Evolutionary conservation across 768 basidiomycete genomes (phyloP).

Genomic region (Suillus americanus): DNA sequence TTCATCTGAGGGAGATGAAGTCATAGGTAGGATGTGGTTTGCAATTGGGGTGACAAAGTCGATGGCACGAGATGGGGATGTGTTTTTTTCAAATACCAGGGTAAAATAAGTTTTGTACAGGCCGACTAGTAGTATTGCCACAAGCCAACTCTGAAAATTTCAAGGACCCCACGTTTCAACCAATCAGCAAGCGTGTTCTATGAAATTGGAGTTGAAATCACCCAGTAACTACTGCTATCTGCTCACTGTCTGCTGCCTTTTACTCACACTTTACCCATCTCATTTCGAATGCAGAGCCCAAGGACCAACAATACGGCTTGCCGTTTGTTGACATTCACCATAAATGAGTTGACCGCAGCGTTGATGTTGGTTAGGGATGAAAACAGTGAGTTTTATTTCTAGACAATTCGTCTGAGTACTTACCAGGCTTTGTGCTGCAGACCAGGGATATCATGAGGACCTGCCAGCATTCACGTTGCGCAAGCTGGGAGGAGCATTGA

Average conservation of each 20-base stretch:
- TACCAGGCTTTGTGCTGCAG: neutral
- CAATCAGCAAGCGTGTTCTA: neutral
- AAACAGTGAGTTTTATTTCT: neutral
- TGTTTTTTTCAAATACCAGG: too few relatives aligned
- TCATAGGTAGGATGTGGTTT: too few relatives aligned
- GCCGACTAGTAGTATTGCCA: too few relatives aligned
- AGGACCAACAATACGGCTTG: neutral
- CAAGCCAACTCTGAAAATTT: neutral
- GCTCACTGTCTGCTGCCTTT: too few relatives aligned
- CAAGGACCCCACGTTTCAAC: neutral
- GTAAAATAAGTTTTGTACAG: too few relatives aligned
- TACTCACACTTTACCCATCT: neutral
- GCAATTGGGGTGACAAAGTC: too few relatives aligned
- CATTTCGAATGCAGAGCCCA: neutral
- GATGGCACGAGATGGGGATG: too few relatives aligned
- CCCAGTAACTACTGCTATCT: neutral
- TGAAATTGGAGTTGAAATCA: neutral
- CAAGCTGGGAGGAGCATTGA: neutral
- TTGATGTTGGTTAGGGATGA: neutral
- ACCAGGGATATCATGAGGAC: neutral
- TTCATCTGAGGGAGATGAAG: too few relatives aligned
- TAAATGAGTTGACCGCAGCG: neutral
- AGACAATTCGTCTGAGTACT: neutral
- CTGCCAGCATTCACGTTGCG: neutral
- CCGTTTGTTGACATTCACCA: neutral